Percentiles rank a stretch among this genome's conserved stretches.
Conservation (phyloP, 1,284 basidiomycete genomes). For the Hemileia vastatrix region DNA sequence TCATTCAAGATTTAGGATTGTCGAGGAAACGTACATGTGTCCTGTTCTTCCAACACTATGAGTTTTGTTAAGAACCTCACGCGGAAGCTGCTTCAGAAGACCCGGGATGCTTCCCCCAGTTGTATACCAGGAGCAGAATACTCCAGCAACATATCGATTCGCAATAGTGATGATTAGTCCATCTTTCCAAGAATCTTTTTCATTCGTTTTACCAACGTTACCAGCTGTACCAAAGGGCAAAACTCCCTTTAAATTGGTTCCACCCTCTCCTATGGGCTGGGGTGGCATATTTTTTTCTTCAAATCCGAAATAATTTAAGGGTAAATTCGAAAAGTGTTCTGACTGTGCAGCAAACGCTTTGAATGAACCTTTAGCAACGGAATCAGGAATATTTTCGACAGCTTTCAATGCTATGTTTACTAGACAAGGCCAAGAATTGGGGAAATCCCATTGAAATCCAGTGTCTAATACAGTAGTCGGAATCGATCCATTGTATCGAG, state of each 20-base stretch:
- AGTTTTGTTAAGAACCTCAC: neutral
- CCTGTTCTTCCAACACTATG: neutral
- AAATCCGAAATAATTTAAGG: constrained; percentile 63
- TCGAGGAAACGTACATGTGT: neutral
- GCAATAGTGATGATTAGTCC: constrained; percentile 53
- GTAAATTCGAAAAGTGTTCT: constrained; percentile 60
- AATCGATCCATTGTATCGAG: constrained; percentile 68
- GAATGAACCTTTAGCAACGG: constrained; percentile 53
- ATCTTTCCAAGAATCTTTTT: constrained; percentile 61
- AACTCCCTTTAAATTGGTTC: constrained; percentile 21
- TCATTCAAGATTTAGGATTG: no score
- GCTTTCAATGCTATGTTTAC: constrained; percentile 64
- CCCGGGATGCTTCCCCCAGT: constrained; percentile 70
- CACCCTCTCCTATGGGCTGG: constrained; percentile 50
- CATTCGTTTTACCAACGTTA: constrained; percentile 49
- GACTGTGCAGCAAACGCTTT: constrained; percentile 51
- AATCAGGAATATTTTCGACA: constrained; percentile 59
- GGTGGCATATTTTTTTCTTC: constrained; percentile 57
- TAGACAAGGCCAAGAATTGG: constrained; percentile 57
- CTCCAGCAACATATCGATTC: constrained; percentile 69
- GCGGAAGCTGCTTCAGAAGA: constrained; percentile 47
- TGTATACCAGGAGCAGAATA: constrained; percentile 71
- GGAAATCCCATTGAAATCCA: constrained; percentile 65
- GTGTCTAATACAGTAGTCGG: constrained; percentile 64
- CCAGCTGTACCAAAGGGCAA: constrained; percentile 63